phyloP scores from a whole-genome alignment of 768 basidiomycete genomes.

The Termitomyces titanicus region DNA sequence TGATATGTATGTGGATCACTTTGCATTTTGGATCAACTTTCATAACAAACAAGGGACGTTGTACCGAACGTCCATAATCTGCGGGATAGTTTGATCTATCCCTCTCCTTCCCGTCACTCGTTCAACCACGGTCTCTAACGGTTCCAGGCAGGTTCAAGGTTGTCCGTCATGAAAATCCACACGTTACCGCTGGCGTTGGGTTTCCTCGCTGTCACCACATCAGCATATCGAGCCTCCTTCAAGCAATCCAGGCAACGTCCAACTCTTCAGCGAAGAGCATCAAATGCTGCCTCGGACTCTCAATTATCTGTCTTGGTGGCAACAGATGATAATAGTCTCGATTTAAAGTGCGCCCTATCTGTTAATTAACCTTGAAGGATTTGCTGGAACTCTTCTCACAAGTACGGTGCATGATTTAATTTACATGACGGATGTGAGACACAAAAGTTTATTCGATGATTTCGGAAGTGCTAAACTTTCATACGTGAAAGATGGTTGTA shows the following conservation, averaged over 20 bases:
- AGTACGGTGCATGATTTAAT: conserved; percentile 77
- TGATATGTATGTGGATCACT: conserved; percentile 1
- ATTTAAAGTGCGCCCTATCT: conserved; percentile 38
- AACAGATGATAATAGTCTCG: conserved; percentile 31
- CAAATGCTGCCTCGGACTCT: conserved; percentile 21
- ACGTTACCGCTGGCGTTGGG: conserved; percentile 34
- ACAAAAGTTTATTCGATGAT: conserved; percentile 3
- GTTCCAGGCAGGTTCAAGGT: not conserved
- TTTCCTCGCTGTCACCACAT: conserved; percentile 30
- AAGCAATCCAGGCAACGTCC: conserved; percentile 37
- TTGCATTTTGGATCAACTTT: conserved; percentile 7
- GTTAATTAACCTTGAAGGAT: not conserved
- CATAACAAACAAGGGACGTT: conserved; percentile 17
- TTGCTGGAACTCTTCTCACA: not conserved
- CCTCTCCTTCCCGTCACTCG: conserved; percentile 13
- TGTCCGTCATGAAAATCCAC: conserved; percentile 36
- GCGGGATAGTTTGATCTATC: not conserved
- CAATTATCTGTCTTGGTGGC: conserved; percentile 33
- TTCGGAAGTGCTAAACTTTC: conserved; percentile 1
- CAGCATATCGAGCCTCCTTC: conserved; percentile 46
- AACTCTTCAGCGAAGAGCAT: conserved; percentile 33
- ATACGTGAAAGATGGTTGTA: conserved; percentile 52
- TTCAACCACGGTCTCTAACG: conserved; percentile 15
- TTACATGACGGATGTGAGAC: conserved; percentile 72
- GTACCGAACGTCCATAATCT: conserved; percentile 6